These are phyloP conservation scores for Teunomyces lycoperdinae DNA, from an alignment of 805 yeast species.

Conservation along the genomic window DNA sequence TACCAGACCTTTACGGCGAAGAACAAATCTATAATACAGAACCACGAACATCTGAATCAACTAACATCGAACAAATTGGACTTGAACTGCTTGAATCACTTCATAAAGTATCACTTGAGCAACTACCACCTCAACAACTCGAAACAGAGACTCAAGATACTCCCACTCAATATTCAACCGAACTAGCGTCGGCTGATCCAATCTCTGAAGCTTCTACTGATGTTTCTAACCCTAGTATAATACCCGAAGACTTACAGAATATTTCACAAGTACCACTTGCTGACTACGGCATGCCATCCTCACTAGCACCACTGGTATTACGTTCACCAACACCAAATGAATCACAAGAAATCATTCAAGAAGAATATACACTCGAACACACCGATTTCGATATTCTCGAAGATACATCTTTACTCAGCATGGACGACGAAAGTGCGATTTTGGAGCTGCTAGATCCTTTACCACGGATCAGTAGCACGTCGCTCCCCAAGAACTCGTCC, in stretches of 20 bases:
- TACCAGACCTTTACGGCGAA: too few relatives aligned
- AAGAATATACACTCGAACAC: slow-evolving; percentile 11
- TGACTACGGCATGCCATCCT: neutral
- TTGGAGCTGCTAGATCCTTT: neutral
- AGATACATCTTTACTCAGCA: neutral
- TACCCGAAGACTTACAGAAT: too few relatives aligned
- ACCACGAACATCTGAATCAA: too few relatives aligned
- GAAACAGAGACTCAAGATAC: too few relatives aligned
- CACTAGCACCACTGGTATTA: neutral
- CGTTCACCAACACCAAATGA: neutral
- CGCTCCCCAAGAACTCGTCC: neutral
- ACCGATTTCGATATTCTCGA: slow-evolving; percentile 1
- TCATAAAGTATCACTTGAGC: neutral
- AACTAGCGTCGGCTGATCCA: too few relatives aligned
- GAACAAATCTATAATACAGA: too few relatives aligned
- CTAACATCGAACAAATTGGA: neutral
- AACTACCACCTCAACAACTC: too few relatives aligned
- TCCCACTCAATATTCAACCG: too few relatives aligned
- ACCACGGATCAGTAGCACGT: neutral
- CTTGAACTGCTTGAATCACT: neutral
- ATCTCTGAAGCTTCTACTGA: too few relatives aligned
- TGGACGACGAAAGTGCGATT: slow-evolving; percentile 3
- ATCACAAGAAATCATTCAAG: slow-evolving; percentile 10
- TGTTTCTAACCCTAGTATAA: too few relatives aligned
- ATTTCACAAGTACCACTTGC: too few relatives aligned